phyloP scores from a whole-genome alignment of 495 filamentous ascomycete genomes.

The Astrothelium subdiscretum region DNA sequence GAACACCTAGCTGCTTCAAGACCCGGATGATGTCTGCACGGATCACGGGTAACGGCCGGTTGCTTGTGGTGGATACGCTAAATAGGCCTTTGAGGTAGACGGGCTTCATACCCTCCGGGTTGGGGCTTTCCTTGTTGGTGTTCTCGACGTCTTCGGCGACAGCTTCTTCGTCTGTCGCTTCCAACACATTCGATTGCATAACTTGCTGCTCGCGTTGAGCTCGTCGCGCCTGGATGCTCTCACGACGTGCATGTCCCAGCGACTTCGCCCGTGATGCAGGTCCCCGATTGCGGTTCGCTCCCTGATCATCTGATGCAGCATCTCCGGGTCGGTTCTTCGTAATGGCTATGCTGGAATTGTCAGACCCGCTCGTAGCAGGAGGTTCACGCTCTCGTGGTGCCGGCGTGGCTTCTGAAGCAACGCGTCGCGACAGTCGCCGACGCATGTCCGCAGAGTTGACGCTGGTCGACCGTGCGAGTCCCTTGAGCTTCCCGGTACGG shows the following conservation, averaged over 20 bases:
- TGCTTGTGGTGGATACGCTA: conserved; percentile 93
- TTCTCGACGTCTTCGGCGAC: conserved; percentile 28
- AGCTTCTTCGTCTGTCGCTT: conserved; percentile 63
- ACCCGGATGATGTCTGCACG: conserved; percentile 87
- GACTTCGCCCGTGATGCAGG: conserved; percentile 72
- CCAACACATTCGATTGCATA: conserved; percentile 59
- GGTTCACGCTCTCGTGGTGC: conserved; percentile 35
- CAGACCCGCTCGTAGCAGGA: conserved; percentile 66
- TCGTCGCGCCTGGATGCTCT: conserved; percentile 80
- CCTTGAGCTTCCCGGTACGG: conserved; percentile 28
- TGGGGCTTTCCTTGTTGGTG: conserved; percentile 34
- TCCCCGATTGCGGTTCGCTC: conserved; percentile 34
- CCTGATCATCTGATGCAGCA: conserved; percentile 32
- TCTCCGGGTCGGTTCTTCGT: conserved; percentile 32
- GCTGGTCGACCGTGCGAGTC: conserved; percentile 67
- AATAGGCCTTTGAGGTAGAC: conserved; percentile 97
- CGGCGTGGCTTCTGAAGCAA: conserved; percentile 41
- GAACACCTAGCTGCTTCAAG: conserved; percentile 73
- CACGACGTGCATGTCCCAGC: conserved; percentile 75
- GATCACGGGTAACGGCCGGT: conserved; percentile 73
- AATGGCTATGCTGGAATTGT: conserved; percentile 45
- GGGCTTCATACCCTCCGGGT: conserved; percentile 65
- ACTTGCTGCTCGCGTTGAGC: conserved; percentile 53
- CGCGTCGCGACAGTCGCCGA: conserved; percentile 49
- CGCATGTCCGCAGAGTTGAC: conserved; percentile 74